These are phyloP conservation scores for Macrolepiota dolichaula DNA, from an alignment of 768 basidiomycete genomes.

Conservation along the genomic window DNA sequence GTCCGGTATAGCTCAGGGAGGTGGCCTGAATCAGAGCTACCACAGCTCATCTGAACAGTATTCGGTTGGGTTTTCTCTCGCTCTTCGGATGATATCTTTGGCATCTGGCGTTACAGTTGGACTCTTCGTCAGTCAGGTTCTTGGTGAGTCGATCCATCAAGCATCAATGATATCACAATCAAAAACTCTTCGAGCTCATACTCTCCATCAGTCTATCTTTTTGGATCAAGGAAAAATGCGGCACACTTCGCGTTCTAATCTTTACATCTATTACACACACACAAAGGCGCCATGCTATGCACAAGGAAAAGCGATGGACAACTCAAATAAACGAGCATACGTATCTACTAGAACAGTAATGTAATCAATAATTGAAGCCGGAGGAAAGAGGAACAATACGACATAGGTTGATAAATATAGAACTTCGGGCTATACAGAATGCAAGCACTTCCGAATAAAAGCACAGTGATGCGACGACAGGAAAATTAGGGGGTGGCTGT, in stretches of 20 bases:
- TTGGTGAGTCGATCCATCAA: conserved; percentile 32
- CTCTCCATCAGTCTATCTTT: conserved; percentile 50
- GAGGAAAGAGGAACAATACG: conserved; percentile 2
- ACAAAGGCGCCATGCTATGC: conserved; percentile 6
- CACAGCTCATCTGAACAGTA: conserved; percentile 57
- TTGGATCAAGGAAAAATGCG: conserved; percentile 69
- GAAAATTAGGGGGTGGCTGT: conserved; percentile 17
- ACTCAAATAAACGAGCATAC: conserved; percentile 6
- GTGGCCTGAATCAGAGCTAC: conserved; percentile 62
- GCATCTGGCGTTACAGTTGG: conserved; percentile 86
- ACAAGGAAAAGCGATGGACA: background rate
- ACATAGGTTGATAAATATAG: background rate
- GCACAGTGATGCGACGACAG: conserved; percentile 5
- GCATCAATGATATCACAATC: background rate
- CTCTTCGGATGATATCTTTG: conserved; percentile 79
- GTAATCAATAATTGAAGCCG: background rate
- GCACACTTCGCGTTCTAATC: conserved; percentile 72
- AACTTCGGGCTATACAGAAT: background rate
- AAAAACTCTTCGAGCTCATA: background rate
- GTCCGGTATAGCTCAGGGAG: conserved; percentile 76
- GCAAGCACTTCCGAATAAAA: background rate
- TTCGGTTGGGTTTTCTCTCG: conserved; percentile 75
- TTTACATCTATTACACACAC: conserved; percentile 7
- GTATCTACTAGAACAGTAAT: conserved; percentile 10
- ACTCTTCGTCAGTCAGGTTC: conserved; percentile 74